phyloP scores from a whole-genome alignment of 2,329 filamentous ascomycete genomes.

The Phoma sp. region DNA sequence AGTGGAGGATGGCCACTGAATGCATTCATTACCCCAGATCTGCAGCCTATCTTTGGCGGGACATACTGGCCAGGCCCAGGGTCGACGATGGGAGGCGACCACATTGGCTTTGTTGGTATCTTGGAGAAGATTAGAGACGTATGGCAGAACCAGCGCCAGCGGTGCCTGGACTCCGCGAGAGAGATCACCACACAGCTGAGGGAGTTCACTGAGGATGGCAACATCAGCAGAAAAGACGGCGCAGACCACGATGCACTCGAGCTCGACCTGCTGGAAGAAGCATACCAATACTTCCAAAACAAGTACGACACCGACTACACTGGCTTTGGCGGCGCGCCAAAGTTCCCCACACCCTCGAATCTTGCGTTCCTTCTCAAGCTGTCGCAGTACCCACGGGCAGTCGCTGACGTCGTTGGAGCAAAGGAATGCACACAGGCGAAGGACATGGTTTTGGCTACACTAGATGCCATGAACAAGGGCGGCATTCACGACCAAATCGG shows the following conservation, averaged over 20 bases:
- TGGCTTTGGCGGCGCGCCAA: slow-evolving; percentile 78
- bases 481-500: slow-evolving; percentile 78
- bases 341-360: slow-evolving; percentile 89
- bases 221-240: slow-evolving; percentile 56
- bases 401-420: slow-evolving; percentile 86
- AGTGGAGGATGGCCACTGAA: slow-evolving; percentile 94
- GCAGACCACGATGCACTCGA: slow-evolving; percentile 74
- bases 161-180: slow-evolving; percentile 81
- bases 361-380: slow-evolving; percentile 81
- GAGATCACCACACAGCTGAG: slow-evolving; percentile 81
- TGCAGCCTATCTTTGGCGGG: slow-evolving; percentile 93
- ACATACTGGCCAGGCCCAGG: slow-evolving; percentile 93
- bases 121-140: slow-evolving; percentile 74
- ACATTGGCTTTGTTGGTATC: slow-evolving; percentile 82
- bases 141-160: slow-evolving; percentile 84
- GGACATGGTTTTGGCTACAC: slow-evolving; percentile 79
- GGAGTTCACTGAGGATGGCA: slow-evolving; percentile 89
- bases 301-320: slow-evolving; percentile 30
- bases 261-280: slow-evolving; percentile 89
- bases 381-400: slow-evolving; percentile 71
- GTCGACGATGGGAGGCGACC: slow-evolving; percentile 58
- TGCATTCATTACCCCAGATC: slow-evolving; percentile 91
- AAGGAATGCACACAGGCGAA: slow-evolving; percentile 76
- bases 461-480: slow-evolving; percentile 77
- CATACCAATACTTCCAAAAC: slow-evolving; percentile 60